Percentiles rank a stretch among this genome's conserved stretches.
These are phyloP conservation scores for Solanum virginianum DNA, from an alignment of 257 asterid species.

Conservation along the genomic window DNA sequence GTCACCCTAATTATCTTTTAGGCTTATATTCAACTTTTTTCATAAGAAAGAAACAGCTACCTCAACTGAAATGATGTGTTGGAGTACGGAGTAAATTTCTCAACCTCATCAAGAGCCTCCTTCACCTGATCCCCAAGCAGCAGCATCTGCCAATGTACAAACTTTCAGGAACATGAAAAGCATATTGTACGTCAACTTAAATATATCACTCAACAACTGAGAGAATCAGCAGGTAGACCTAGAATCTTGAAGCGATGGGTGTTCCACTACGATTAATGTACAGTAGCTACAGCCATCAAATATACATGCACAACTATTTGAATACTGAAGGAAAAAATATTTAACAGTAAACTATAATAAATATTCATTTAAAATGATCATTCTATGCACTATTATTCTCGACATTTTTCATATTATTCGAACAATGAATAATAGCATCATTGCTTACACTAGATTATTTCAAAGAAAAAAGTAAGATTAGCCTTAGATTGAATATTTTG, in stretches of 20 bases:
- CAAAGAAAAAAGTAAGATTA: background rate
- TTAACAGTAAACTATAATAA: background rate
- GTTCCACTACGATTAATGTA: background rate
- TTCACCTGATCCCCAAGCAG: conserved; percentile 81
- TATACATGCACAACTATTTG: background rate
- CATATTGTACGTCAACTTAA: background rate
- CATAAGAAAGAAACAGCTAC: conserved; percentile 17
- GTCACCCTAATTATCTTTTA: background rate
- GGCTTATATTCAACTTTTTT: background rate
- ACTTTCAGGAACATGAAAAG: conserved; percentile 3
- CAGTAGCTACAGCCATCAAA: background rate
- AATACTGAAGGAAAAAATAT: background rate
- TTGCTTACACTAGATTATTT: background rate
- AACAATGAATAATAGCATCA: background rate
- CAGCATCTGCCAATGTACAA: conserved; percentile 31
- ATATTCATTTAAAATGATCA: background rate
- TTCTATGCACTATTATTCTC: background rate
- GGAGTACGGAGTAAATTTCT: conserved; percentile 22
- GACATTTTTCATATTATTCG: background rate
- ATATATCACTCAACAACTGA: background rate
- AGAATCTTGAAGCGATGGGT: background rate
- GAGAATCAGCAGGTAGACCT: background rate
- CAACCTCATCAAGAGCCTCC: conserved; percentile 67
- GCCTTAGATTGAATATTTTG: background rate
- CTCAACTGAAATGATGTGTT: conserved; percentile 46